Conservation (phyloP, 2,329 filamentous ascomycete genomes). For the Capronia epimyces region DNA sequence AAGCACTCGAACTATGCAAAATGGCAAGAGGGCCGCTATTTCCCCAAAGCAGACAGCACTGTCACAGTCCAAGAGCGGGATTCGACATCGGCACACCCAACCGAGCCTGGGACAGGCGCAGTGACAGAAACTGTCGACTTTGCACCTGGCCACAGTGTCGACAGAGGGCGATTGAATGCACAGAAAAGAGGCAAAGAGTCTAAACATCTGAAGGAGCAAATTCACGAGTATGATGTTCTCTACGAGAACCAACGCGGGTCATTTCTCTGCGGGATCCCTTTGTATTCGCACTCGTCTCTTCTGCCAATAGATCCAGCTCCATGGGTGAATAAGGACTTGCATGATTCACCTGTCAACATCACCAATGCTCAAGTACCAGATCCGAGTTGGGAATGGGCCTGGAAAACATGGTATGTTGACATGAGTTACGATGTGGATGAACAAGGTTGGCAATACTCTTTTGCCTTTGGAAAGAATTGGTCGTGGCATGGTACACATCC, state of each 20-base stretch:
- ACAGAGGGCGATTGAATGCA: constrained; percentile 8
- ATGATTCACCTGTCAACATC: constrained; percentile 61
- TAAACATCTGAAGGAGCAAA: constrained; percentile 30
- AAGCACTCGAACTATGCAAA: constrained; percentile 49
- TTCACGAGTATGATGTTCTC: constrained; percentile 68
- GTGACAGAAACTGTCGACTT: constrained; percentile 19
- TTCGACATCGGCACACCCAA: not conserved
- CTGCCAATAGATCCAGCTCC: constrained; percentile 77
- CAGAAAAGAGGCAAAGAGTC: constrained; percentile 14
- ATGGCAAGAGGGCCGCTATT: constrained; percentile 51
- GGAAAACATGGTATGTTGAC: constrained; percentile 66
- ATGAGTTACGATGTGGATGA: constrained; percentile 80
- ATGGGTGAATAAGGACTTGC: constrained; percentile 68
- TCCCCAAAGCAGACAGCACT: constrained; percentile 8
- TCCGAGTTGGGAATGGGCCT: constrained; percentile 88
- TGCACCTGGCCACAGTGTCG: constrained; percentile 3
- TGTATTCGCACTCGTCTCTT: constrained; percentile 83
- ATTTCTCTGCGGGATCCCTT: constrained; percentile 79
- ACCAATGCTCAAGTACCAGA: constrained; percentile 88
- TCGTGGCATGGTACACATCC: constrained; percentile 82
- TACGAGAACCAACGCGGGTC: constrained; percentile 94
- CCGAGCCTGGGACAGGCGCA: not conserved
- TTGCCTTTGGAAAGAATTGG: constrained; percentile 69
- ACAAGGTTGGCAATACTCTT: constrained; percentile 94
- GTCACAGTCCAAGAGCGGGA: constrained; percentile 4